phyloP scores from a whole-genome alignment of 1,284 basidiomycete genomes.

The Pascua sp. region DNA sequence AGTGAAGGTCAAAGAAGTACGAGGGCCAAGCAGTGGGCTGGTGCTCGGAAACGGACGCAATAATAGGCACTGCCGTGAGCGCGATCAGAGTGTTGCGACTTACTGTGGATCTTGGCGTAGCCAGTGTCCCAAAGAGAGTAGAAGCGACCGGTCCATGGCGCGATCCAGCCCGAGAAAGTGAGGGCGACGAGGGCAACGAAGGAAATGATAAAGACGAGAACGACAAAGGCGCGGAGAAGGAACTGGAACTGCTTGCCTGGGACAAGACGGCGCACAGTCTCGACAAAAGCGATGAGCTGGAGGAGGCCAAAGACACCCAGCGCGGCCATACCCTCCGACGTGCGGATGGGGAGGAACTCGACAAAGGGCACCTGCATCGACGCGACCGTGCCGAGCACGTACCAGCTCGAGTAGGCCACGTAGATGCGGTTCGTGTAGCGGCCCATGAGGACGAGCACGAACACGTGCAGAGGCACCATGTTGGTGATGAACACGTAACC shows the following conservation, averaged over 20 bases:
- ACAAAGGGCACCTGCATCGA: slow-evolving; percentile 99
- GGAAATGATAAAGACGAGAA: slow-evolving; percentile 70
- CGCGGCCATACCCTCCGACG: slow-evolving; percentile 98
- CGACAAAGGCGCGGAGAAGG: slow-evolving; percentile 67
- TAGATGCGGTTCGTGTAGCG: slow-evolving; percentile 89
- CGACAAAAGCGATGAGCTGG: slow-evolving; percentile 92
- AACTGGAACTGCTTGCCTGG: slow-evolving; percentile 90
- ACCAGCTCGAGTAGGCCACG: slow-evolving; percentile 95
- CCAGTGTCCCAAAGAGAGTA: slow-evolving; percentile 99
- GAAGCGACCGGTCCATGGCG: slow-evolving; percentile 98
- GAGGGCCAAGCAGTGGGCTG: slow-evolving; percentile 99
- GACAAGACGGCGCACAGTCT: slow-evolving; percentile 82
- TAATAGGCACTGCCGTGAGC: slow-evolving; percentile 68
- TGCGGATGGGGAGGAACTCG: slow-evolving; percentile 96
- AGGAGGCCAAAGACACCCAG: slow-evolving; percentile 95
- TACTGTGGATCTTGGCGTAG: slow-evolving; percentile 86
- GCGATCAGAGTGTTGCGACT: slow-evolving; percentile 25
- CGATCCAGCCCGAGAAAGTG: slow-evolving; percentile 93
- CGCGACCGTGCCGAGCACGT: slow-evolving; percentile 91
- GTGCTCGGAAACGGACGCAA: slow-evolving; percentile 99
- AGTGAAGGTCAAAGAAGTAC: slow-evolving; percentile 98
- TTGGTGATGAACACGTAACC: slow-evolving; percentile 99
- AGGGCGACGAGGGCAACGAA: slow-evolving; percentile 68
- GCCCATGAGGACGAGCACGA: slow-evolving; percentile 95
- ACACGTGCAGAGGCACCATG: slow-evolving; percentile 95